Evolutionary conservation across 2,329 filamentous ascomycete genomes (phyloP), one percentile per base, ranked within the genome.

Genomic region (Pestalotiopsis sp.): DNA sequence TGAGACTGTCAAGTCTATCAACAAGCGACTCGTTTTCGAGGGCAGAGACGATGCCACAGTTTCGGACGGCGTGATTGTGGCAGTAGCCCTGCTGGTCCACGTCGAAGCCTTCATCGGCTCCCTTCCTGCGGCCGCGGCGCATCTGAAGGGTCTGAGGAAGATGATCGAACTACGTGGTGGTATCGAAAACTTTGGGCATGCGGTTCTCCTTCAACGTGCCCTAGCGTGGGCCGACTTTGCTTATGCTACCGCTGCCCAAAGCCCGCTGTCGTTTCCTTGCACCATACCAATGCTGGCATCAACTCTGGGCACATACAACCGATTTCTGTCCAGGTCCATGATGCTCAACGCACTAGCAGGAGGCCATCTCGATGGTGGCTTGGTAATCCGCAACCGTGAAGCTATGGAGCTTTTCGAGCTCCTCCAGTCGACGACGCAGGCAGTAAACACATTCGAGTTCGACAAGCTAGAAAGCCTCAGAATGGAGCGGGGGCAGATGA

Each of bases 181-280:
- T 1, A 72, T 75, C 14, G 75, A 77, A 38, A 76, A 73, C 0
- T 76, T 78, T 44, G 73, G 74, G 26, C 72, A 77, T 62, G 75
- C 72, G 60, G 72, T 65, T n/a, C 68, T 78, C 10, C 73, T 77
- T 14, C 76, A 78, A 67, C 72, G 76, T 17, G 73, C 76, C 20
- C 70, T 78, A 61, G 74, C 75, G 68, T 78, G 76, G 76, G 76
- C 76, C 13, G 76, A 78, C 66, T 78, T 76, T 57, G 76, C 76
- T 7, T 77, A 78, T 40, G 76, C 75, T 17, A 76, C 76, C 14
- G 75, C 74, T 11, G 70, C 76, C 2, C 71, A 73, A 10, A 71
- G 72, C 22, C 71, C 76, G 2, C 70, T 78, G 17, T 72, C 73
- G 26, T 77, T 78, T 57, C 76, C 75, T 4, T 74, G 77, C 56